These are phyloP conservation scores for Rhodosporidiobolus sp. DNA, from an alignment of 768 basidiomycete species.

Conservation along the genomic window DNA sequence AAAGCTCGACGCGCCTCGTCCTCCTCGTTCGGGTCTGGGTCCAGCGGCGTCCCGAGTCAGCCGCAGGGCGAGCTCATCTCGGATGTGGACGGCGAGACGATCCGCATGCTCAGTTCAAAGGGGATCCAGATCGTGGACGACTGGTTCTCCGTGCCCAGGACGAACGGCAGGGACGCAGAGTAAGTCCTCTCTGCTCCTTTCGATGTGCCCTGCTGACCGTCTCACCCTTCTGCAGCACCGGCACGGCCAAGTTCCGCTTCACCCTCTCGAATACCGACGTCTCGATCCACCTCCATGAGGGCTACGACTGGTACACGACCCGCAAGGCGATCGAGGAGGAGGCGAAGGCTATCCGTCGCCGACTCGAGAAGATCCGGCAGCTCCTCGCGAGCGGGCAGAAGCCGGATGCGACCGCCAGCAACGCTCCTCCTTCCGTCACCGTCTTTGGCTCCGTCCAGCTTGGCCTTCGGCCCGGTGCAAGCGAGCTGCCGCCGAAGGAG, in stretches of 20 bases:
- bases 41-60: conserved; percentile 24
- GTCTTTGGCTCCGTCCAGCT: conserved; percentile 94
- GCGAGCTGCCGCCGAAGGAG: conserved; percentile 26
- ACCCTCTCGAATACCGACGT: conserved; percentile 51
- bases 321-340: conserved; percentile 82
- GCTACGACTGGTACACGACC: conserved; percentile 89
- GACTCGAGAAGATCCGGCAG: conserved; percentile 83
- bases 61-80: conserved; percentile 32
- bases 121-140: conserved; percentile 70
- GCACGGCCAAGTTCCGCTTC: conserved; percentile 44
- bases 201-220: not conserved
- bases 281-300: conserved; percentile 76
- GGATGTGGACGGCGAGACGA: conserved; percentile 72
- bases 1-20: conserved; percentile 52
- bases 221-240: conserved; percentile 6
- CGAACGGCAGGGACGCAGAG: not conserved
- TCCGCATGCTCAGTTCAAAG: conserved; percentile 66
- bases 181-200: not conserved
- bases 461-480: conserved; percentile 71
- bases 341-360: conserved; percentile 78
- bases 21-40: too few species aligned
- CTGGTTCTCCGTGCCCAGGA: conserved; percentile 55
- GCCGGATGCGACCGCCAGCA: conserved; percentile 67
- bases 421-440: conserved; percentile 61
- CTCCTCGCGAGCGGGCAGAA: conserved; percentile 84